Base-by-base conservation (phyloP, 345 rosid species). In the Citrus unshiu region DNA sequence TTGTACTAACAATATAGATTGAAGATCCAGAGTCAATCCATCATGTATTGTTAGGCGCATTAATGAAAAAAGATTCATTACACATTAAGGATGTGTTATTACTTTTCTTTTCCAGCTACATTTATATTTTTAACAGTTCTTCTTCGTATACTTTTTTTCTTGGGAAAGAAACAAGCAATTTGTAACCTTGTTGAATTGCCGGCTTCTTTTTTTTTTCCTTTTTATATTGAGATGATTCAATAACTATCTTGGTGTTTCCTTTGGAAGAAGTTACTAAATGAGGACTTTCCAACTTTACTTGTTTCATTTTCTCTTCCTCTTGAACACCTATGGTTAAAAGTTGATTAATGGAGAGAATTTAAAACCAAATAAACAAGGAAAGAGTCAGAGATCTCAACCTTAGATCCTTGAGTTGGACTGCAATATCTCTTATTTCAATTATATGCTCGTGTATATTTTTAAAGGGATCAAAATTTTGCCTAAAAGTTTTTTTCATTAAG, bases 1-100 rank as follows among this genome's bases (percentile, higher is more conserved):
- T 59, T 37, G 40, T 37, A 37, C 2, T 37, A 37, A 37, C 9
- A 37, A 37, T 2, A 7, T 37, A 7, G 40, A 37, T 37, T 37
- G 40, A 37, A 37, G 40, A 37, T 7, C 40, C 2, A 21, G 2
- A 75, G 34, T 75, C 65, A 80, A 80, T 68, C 70, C 71, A 75
- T 57, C 56, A 69, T 35, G 56, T 46, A 37, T 74, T 39, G 21
- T 1, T 58, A 37, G 16, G 61, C 57, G 24, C 10, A 25, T 73
- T 3, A 32, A 70, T 10, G 21, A 18, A 51, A 63, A 9, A 21
- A 10, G 51, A 81, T 81, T 81, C 68, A 49, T 71, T 22, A 13
- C 19, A 81, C 6, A 62, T 27, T 68, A 21, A 30, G 12, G 27
- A n/a, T 1, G 57, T 32, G 6, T 32, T 8, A 67, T 12, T 70